Evolutionary conservation across 176 grass and related monocot genomes (phyloP).

Genomic region (Pontederia paniculata): DNA sequence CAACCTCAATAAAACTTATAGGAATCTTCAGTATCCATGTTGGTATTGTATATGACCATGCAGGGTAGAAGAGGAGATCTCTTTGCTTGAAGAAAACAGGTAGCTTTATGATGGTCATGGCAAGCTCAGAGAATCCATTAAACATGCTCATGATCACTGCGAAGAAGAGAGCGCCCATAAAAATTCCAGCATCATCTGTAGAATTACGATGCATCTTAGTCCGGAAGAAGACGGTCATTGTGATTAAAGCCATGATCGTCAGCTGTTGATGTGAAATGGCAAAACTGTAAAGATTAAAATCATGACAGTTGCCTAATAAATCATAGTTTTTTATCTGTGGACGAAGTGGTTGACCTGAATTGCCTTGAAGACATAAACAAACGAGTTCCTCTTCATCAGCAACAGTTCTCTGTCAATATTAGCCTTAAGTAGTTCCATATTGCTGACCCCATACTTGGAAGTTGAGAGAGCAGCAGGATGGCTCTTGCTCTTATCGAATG

Average conservation of each 20-base stretch:
- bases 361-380: conserved; percentile 80
- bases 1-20: conserved; percentile 38
- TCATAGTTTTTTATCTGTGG: background rate
- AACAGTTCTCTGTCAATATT: conserved; percentile 77
- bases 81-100: conserved; percentile 75
- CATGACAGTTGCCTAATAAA: background rate
- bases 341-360: background rate
- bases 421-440: conserved; percentile 56
- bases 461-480: conserved; percentile 73
- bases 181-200: conserved; percentile 28
- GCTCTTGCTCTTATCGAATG: conserved; percentile 65
- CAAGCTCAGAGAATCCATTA: conserved; percentile 61
- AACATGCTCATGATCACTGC: conserved; percentile 36
- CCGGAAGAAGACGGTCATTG: conserved; percentile 56
- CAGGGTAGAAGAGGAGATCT: conserved; percentile 53
- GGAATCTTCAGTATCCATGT: conserved; percentile 71
- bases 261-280: conserved; percentile 25
- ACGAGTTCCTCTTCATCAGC: conserved; percentile 91
- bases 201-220: conserved; percentile 45
- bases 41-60: conserved; percentile 56
- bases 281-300: background rate
- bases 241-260: conserved; percentile 26
- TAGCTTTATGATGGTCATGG: conserved; percentile 54
- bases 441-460: conserved; percentile 56
- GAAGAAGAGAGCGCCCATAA: conserved; percentile 54